A percentile compares a stretch with the other conserved stretches of the same genome.
Evolutionary conservation across 108 stramenopile genomes (phyloP).

Genomic region (Cyclotella baltica): DNA sequence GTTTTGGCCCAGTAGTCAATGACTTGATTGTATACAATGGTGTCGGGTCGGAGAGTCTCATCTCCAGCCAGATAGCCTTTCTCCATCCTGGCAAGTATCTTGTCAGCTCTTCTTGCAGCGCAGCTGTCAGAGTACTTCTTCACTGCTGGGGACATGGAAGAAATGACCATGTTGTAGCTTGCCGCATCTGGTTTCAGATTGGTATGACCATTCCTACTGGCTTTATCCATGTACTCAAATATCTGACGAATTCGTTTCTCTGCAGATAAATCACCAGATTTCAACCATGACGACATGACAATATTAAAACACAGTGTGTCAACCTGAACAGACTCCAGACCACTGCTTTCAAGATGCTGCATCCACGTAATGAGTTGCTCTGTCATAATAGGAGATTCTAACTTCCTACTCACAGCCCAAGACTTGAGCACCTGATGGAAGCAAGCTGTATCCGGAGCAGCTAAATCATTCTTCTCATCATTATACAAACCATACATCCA

Average conservation of each 20-base stretch:
- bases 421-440: constrained; percentile 71
- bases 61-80: constrained; percentile 47
- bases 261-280: constrained; percentile 39
- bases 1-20: constrained; percentile 78
- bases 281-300: constrained; percentile 68
- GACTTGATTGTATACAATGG: constrained; percentile 79
- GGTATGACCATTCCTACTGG: constrained; percentile 21
- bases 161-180: constrained; percentile 54
- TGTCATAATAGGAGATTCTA: constrained; percentile 64
- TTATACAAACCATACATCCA: constrained; percentile 71
- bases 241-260: constrained; percentile 59
- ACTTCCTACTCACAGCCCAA: constrained; percentile 59
- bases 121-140: constrained; percentile 33
- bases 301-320: constrained; percentile 67
- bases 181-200: constrained; percentile 43
- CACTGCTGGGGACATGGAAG: constrained; percentile 48
- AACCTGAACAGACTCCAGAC: constrained; percentile 51
- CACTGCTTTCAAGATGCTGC: constrained; percentile 58
- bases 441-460: constrained; percentile 63
- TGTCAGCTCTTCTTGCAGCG: constrained; percentile 68
- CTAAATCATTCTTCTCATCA: constrained; percentile 54
- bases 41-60: constrained; percentile 51
- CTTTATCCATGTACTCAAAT: constrained; percentile 64
- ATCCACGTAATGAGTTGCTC: constrained; percentile 71
- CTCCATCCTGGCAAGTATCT: constrained; percentile 59